Base-by-base conservation (phyloP, 768 basidiomycete species). In the Strobilomyces confusus region DNA sequence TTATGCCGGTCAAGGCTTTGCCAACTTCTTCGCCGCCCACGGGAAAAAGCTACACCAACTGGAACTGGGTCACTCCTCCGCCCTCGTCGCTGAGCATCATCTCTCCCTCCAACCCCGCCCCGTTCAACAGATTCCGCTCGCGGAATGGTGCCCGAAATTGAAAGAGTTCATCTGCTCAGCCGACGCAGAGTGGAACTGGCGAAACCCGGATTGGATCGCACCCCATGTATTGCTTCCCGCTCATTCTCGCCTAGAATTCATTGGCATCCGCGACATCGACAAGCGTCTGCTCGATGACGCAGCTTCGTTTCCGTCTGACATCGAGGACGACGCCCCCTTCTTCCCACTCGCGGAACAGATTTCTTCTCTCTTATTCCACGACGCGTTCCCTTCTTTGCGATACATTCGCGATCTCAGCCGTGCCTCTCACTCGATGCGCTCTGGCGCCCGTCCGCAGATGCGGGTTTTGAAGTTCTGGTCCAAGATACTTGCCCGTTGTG, bases 171-270 rank as follows among this genome's bases (percentile, higher is more conserved):
- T 89, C 45, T 88, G 86, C 63, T 80, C 78, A 41, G 87, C 87
- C 2, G 86, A 89, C 55, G 87, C 86, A 1, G 86, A 86, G 61
- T 89, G 87, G 87, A 85, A 88, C 57, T 89, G 87, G 87, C 77
- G 82, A 59, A 76, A 73, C 48, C 87, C 87, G 0, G 86, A 89
- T 63, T 89, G 87, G 87, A 88, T 89, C 60, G 84, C 87, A 14
- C 86, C 87, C 4, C 87, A 89, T 51, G 75, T 86, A 37, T 71
- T 89, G 7, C 75, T 89, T 20, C 84, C 86, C 17, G 65, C 80
- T 1, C 87, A 89, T 62, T 77, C 80, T 0, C 72, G 72, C 8
- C 66, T 89, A 12, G 70, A 81, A 65, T 75, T 88, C 49, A 89
- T 89, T 51, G 87, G 84, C 9, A 82, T 89, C 52, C 77, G 86